Evolutionary conservation across 768 basidiomycete species (phyloP).

Genomic region (Mycena albidolilacea): DNA sequence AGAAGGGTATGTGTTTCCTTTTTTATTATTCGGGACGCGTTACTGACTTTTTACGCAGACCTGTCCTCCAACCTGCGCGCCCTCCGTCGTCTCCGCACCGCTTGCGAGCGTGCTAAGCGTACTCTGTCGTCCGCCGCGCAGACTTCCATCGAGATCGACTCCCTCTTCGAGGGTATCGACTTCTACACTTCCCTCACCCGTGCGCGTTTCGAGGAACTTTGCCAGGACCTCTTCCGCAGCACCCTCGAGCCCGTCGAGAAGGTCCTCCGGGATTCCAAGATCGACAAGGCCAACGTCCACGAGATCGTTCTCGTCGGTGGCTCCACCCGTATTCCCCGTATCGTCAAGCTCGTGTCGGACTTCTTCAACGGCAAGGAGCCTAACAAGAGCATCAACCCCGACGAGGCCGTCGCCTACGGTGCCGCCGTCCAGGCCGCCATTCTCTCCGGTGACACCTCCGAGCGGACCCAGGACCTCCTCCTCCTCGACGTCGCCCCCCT

Average conservation of each 20-base stretch:
- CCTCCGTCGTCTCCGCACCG: conserved; percentile 96
- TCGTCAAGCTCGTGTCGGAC: conserved; percentile 97
- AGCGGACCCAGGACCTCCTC: conserved; percentile 96
- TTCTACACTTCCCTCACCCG: conserved; percentile 99
- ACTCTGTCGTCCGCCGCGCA: conserved; percentile 97
- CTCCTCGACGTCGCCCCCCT: conserved; percentile 95
- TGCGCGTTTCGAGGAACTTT: conserved; percentile 97
- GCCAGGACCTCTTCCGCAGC: conserved; percentile 94
- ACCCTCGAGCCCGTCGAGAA: conserved; percentile 98
- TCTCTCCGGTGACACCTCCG: conserved; percentile 96
- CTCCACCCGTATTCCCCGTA: conserved; percentile 98
- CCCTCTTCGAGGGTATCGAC: conserved; percentile 97
- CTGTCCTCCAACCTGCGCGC: conserved; percentile 94
- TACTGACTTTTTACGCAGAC: conserved; percentile 60
- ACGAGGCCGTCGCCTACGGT: conserved; percentile 98
- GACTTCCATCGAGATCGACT: conserved; percentile 98
- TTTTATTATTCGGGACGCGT: not conserved
- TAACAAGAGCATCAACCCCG: conserved; percentile 99
- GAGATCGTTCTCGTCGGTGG: conserved; percentile 99
- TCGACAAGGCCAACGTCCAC: conserved; percentile 95
- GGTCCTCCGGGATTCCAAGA: conserved; percentile 97
- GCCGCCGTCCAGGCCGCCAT: conserved; percentile 99
- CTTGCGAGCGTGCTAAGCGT: conserved; percentile 98
- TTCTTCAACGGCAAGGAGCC: conserved; percentile 99
- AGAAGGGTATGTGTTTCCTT: conserved; percentile 75